These are phyloP conservation scores for Fragaria ananassa DNA, from an alignment of 306 rosid species.

Conservation along the genomic window DNA sequence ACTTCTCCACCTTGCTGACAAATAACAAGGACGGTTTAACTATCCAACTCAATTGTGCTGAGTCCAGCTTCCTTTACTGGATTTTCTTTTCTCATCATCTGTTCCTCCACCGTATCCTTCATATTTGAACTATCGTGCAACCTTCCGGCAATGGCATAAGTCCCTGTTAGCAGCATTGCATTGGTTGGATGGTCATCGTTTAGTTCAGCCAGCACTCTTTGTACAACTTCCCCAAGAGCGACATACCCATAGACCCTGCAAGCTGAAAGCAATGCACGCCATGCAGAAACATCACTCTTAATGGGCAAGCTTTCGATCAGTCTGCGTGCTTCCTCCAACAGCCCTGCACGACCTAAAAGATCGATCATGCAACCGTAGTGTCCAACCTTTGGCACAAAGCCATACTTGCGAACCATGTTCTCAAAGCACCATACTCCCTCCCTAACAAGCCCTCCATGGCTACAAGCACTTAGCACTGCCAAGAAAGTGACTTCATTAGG, in stretches of 20 bases:
- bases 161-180: slow-evolving; percentile 59
- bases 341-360: slow-evolving; percentile 75
- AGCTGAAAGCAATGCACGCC: slow-evolving; percentile 71
- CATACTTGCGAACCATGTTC: slow-evolving; percentile 49
- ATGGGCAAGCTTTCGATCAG: slow-evolving; percentile 55
- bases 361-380: slow-evolving; percentile 70
- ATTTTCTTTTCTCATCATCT: slow-evolving; percentile 23
- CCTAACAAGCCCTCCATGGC: slow-evolving; percentile 67
- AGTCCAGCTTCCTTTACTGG: slow-evolving; percentile 50
- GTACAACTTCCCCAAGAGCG: slow-evolving; percentile 48
- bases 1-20: not conserved
- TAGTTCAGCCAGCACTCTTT: slow-evolving; percentile 38
- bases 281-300: slow-evolving; percentile 55
- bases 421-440: slow-evolving; percentile 56
- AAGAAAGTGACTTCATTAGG: slow-evolving; percentile 66
- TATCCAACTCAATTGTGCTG: slow-evolving; percentile 54
- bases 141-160: slow-evolving; percentile 67
- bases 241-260: slow-evolving; percentile 62
- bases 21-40: not conserved
- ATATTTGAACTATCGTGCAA: slow-evolving; percentile 36
- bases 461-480: slow-evolving; percentile 56
- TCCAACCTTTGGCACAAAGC: slow-evolving; percentile 50
- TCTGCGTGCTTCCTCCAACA: slow-evolving; percentile 60
- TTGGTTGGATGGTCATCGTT: slow-evolving; percentile 57
- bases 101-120: slow-evolving; percentile 38